Evolutionary conservation across 352 stramenopile genomes (phyloP), one percentile per base, ranked within the genome.

Genomic region (Pythium aphanidermatum): DNA sequence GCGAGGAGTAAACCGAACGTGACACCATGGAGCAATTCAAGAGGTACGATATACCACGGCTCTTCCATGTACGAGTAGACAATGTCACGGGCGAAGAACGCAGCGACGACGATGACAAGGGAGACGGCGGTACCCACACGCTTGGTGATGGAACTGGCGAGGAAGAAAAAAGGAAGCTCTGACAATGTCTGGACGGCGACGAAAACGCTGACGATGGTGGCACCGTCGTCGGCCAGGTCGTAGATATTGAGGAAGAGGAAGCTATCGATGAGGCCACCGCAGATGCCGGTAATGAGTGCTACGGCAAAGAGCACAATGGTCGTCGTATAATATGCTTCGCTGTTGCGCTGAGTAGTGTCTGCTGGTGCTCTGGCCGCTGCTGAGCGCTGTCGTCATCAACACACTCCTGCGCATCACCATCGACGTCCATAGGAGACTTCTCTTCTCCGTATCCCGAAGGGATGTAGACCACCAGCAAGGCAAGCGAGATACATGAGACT

Each of bases 121-220:
- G 58, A 67, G 25, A 43, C 48, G 4, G 69, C 60, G 7, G 68
- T 80, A 8, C 70, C 74, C 31, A 80, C 60, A 27, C 51, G 63
- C 29, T 69, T 58, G 50, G 83, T 68, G 44, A 83, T 80, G 34
- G 65, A 46, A 53, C 80, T 71, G 38, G 74, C 68, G 53, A 65
- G 77, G 64, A 83, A 86, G 60, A 86, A 86, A 20, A 78, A 53
- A 13, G 74, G 74, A 34, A 86, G 58, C 49, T 86, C 74, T 25
- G 70, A 83, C 38, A 71, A 58, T 31, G 74, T 86, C 53, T 86
- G 60, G 21, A 65, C 60, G 26, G 61, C 66, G 54, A 86, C 78
- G 49, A 80, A 70, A 41, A 74, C 64, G 32, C 74, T 70, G 7
- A 86, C 62, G 19, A 86, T 52, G 23, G 59, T 61, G 24, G 68